Evolutionary conservation across 2,329 filamentous ascomycete species (phyloP).

Genomic region (Reticulascus tulasneorum): DNA sequence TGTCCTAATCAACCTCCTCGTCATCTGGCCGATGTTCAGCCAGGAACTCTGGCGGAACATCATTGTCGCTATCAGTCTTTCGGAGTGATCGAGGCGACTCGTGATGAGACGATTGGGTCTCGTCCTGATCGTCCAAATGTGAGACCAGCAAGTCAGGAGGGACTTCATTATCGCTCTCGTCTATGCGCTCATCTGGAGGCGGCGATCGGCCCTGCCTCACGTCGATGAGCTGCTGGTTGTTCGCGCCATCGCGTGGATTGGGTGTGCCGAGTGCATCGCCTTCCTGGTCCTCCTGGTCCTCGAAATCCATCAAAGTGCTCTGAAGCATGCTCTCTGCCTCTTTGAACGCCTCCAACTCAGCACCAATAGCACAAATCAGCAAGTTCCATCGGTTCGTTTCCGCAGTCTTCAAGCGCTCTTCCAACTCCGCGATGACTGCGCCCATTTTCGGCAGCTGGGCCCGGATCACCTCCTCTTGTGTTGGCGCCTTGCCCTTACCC

Average conservation of each 20-base stretch:
- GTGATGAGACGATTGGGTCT: slow-evolving; percentile 9
- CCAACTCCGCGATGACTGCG: slow-evolving; percentile 50
- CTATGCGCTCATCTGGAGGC: no score
- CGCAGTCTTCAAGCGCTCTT: slow-evolving; percentile 49
- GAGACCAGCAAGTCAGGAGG: slow-evolving; percentile 36
- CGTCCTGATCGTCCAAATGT: slow-evolving; percentile 23
- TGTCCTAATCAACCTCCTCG: no score
- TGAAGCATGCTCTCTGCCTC: slow-evolving; percentile 56
- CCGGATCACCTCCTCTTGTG: slow-evolving; percentile 35
- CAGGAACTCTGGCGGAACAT: slow-evolving; percentile 49
- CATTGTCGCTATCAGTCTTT: slow-evolving; percentile 39
- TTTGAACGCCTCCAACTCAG: slow-evolving; percentile 64
- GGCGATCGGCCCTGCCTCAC: background rate
- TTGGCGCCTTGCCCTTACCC: slow-evolving; percentile 24
- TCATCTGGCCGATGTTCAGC: slow-evolving; percentile 43
- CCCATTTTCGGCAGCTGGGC: slow-evolving; percentile 54
- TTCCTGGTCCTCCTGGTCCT: slow-evolving; percentile 10
- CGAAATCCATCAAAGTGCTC: slow-evolving; percentile 27
- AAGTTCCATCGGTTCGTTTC: slow-evolving; percentile 67
- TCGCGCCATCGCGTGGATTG: background rate
- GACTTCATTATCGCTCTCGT: slow-evolving; percentile 38
- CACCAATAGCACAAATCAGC: slow-evolving; percentile 70
- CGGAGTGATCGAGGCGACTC: slow-evolving; percentile 1
- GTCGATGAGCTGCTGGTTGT: background rate
- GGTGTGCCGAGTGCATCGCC: no score